Base-by-base conservation (phyloP, 345 rosid genomes). In the Erucastrum elatum region DNA sequence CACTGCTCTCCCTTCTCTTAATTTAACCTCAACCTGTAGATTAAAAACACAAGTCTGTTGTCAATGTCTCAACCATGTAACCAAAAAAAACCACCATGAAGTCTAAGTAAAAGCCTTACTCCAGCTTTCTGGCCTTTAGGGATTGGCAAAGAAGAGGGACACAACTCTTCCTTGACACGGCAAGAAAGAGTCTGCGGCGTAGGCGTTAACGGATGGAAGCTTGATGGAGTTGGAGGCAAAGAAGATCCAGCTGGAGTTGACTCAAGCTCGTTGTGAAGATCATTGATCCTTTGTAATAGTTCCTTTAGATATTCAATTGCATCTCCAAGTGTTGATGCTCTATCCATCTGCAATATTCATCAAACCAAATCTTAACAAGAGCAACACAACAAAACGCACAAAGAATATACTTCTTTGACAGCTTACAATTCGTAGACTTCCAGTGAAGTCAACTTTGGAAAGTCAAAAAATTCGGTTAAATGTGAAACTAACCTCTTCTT, bases 291-390 rank as follows among this genome's bases (percentile, higher is more conserved):
- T 68, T 92, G 98, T 70, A 91, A 86, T 29, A 94, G 96, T 83
- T 94, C 98, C 88, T 92, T 94, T 33, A 94, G 85, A 79, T 94
- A 94, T 77, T 94, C 98, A 77, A 94, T 89, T 35, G 98, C 93
- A 83, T 94, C 98, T 78, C 97, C 98, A 8, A 94, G 93, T 76
- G 92, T 94, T 15, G 98, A 94, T 73, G 98, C 98, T 82, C 98
- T 87, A 80, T 94, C 98, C 98, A 94, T 94, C 97, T 94, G 87
- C 64, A 62, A 65, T 12, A 61, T 63, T 71, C 79, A 75, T 11
- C 7, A 70, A 64, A 64, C 15, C 25, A 64, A 70, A 71, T 31
- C 26, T 63, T 4, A 63, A 25, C 55, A 35, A 55, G 0, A 64
- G 34, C 8, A n/a, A 37, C 58, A 49, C 37, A 2, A 13, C 10